These are phyloP conservation scores for Yamadazyma trypodendri DNA, from an alignment of 1,139 yeast species.

Conservation along the genomic window DNA sequence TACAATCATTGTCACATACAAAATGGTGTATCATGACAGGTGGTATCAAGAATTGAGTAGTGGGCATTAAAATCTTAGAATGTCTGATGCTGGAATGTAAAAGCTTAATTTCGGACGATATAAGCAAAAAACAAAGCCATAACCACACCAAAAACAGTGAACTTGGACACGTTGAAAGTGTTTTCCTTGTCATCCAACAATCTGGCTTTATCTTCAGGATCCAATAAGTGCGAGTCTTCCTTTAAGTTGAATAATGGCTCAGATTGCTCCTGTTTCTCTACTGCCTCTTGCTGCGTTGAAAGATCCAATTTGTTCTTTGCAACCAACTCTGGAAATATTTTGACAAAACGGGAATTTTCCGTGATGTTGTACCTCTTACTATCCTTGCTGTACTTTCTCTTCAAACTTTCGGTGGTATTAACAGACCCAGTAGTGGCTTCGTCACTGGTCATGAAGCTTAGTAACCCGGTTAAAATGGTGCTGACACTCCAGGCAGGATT, in stretches of 20 bases:
- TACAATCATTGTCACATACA: background rate
- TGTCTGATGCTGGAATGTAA: background rate
- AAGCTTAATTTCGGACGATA: constrained; percentile 16
- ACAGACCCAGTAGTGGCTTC: constrained; percentile 43
- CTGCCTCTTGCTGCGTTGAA: constrained; percentile 15
- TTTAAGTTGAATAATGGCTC: constrained; percentile 22
- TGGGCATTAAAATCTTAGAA: too few relatives aligned
- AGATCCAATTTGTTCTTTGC: constrained; percentile 41
- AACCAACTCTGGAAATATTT: constrained; percentile 70
- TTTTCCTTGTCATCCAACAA: constrained; percentile 20
- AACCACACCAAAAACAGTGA: constrained; percentile 27
- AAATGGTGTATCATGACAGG: too few relatives aligned
- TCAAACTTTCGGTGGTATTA: constrained; percentile 35
- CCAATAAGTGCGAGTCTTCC: constrained; percentile 30
- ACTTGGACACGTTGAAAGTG: constrained; percentile 8
- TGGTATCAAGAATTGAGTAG: too few relatives aligned
- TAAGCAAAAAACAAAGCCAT: constrained; percentile 30
- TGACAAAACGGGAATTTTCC: constrained; percentile 53
- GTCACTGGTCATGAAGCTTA: constrained; percentile 81
- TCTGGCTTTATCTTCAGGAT: constrained; percentile 48
- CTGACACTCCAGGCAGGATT: constrained; percentile 94
- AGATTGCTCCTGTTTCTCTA: constrained; percentile 11
- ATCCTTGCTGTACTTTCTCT: constrained; percentile 41
- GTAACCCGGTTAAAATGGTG: constrained; percentile 77
- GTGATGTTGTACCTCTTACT: constrained; percentile 66